These are phyloP conservation scores for Harrya chromipes DNA, from an alignment of 768 basidiomycete species.

Conservation along the genomic window DNA sequence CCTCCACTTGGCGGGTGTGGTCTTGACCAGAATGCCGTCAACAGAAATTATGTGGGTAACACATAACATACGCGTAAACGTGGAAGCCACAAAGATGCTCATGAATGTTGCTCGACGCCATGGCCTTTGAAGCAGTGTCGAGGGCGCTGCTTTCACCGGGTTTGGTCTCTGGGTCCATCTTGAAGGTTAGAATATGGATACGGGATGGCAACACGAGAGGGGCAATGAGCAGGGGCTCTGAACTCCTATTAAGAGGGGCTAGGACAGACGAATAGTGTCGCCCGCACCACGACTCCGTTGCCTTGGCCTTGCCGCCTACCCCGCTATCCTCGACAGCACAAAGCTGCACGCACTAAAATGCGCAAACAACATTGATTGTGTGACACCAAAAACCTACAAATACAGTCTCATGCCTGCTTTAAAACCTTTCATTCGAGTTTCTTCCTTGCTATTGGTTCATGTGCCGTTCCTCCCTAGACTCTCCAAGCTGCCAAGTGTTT, in stretches of 20 bases:
- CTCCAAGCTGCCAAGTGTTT: no score
- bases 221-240: neutral
- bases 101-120: constrained; percentile 30
- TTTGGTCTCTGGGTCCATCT: constrained; percentile 30
- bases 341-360: no score
- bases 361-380: no score
- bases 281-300: no score
- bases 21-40: constrained; percentile 23
- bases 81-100: constrained; percentile 37
- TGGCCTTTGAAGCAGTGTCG: constrained; percentile 23
- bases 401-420: no score
- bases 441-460: no score
- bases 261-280: no score
- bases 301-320: no score
- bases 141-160: constrained; percentile 22
- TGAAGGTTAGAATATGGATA: neutral
- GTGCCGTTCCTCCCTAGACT: no score
- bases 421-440: no score
- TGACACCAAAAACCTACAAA: no score
- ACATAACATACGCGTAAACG: constrained; percentile 26
- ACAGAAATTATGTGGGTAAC: neutral
- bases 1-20: constrained; percentile 36
- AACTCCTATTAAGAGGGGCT: constrained; percentile 9
- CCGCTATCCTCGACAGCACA: no score
- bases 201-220: neutral